These are phyloP conservation scores for Diplodia mutila DNA, from an alignment of 2,329 filamentous ascomycete species.

Conservation along the genomic window DNA sequence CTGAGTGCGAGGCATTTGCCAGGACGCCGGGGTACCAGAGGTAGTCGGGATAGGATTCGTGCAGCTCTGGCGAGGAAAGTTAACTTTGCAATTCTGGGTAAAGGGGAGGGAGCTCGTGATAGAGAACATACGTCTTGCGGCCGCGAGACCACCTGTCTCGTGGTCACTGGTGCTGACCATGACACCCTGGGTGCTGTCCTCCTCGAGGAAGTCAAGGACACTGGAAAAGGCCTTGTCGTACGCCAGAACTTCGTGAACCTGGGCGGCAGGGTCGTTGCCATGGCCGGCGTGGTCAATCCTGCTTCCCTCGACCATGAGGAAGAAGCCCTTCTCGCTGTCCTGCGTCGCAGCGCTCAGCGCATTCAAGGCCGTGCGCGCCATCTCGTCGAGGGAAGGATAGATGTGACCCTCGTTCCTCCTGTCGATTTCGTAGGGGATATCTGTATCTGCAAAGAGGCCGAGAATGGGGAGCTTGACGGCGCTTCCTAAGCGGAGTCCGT, in stretches of 20 bases:
- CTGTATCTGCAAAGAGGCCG: conserved; percentile 78
- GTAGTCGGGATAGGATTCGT: conserved; percentile 67
- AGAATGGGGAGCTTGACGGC: conserved; percentile 77
- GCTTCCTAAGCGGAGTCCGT: conserved; percentile 69
- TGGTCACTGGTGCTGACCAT: conserved; percentile 93
- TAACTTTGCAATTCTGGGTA: not conserved
- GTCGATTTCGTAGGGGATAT: conserved; percentile 95
- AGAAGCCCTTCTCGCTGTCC: conserved; percentile 89
- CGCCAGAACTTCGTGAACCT: conserved; percentile 83
- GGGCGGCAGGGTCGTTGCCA: conserved; percentile 59
- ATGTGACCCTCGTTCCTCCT: conserved; percentile 74
- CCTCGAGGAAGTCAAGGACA: conserved; percentile 82
- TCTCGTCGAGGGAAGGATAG: conserved; percentile 90
- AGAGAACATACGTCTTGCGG: conserved; percentile 67
- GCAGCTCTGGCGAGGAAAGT: conserved; percentile 52
- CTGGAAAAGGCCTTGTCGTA: conserved; percentile 85
- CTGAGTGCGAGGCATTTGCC: conserved; percentile 75
- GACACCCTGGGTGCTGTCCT: conserved; percentile 73
- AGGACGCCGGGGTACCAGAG: conserved; percentile 83
- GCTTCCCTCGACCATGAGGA: conserved; percentile 97
- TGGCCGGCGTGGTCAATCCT: conserved; percentile 92
- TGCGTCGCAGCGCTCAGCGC: conserved; percentile 80
- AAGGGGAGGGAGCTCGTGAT: conserved; percentile 32
- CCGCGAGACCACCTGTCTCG: conserved; percentile 87
- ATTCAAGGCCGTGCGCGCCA: conserved; percentile 80